Conservation (phyloP, 1,139 yeast species). For the Yamadazyma dendronema region DNA sequence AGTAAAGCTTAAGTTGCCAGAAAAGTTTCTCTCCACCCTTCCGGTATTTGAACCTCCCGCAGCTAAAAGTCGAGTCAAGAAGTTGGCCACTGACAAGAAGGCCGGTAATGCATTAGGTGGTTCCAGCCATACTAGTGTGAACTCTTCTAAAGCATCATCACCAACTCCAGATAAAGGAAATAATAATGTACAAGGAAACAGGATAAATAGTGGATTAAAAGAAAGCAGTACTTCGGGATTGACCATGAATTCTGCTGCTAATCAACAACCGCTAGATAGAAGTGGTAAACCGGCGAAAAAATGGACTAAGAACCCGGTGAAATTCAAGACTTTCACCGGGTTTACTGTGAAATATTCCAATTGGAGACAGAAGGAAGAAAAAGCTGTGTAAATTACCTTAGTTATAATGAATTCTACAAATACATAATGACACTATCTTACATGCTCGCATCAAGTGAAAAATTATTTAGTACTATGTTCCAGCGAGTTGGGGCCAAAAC, state of each 20-base stretch:
- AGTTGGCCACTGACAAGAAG: conserved; percentile 29
- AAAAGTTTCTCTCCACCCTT: conserved; percentile 29
- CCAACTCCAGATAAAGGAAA: conserved; percentile 17
- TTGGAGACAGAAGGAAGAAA: conserved; percentile 22
- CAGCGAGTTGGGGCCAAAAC: neutral
- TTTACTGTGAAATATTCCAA: conserved; percentile 45
- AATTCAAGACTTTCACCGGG: conserved; percentile 61
- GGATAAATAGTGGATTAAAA: conserved; percentile 40
- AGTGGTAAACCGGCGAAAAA: conserved; percentile 48
- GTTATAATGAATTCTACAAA: neutral
- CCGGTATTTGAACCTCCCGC: conserved; percentile 35
- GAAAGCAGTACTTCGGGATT: conserved; percentile 45
- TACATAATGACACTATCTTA: no score
- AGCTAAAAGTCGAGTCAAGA: conserved; percentile 31
- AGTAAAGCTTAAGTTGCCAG: conserved; percentile 34
- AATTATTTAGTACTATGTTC: neutral
- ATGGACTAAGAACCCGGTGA: conserved; percentile 49
- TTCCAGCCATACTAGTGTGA: conserved; percentile 1
- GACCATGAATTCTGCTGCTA: conserved; percentile 35
- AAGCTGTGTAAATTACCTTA: conserved; percentile 1
- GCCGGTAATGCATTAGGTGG: conserved; percentile 12
- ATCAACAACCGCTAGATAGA: conserved; percentile 39
- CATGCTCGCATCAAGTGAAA: neutral
- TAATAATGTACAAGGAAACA: conserved; percentile 16
- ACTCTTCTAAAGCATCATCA: conserved; percentile 15